Conservation (phyloP, 129 eudicot genomes). For the Daucus carota region DNA sequence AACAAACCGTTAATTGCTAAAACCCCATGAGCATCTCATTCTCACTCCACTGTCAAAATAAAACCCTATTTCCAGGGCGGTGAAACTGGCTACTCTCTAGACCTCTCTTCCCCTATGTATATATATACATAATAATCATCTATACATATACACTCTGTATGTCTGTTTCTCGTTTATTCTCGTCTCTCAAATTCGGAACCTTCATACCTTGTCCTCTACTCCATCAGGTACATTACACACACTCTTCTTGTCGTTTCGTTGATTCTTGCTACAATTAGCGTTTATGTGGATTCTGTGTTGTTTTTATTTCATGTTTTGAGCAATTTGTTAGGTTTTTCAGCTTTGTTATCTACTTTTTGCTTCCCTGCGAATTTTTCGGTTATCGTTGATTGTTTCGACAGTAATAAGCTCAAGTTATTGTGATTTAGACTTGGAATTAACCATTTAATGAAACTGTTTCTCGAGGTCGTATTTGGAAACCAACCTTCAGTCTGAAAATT, state of each 20-base stretch:
- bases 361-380: no score
- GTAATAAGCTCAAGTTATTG: no score
- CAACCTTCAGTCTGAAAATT: no score
- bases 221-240: conserved; percentile 22
- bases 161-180: conserved; percentile 33
- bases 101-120: not conserved
- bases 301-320: not conserved
- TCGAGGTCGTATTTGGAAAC: no score
- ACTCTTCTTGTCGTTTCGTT: no score
- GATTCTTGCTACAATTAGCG: no score
- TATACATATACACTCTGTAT: conserved; percentile 18
- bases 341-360: no score
- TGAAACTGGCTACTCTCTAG: not conserved
- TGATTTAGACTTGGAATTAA: no score
- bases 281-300: not conserved
- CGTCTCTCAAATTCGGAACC: conserved; percentile 17
- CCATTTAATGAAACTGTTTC: no score
- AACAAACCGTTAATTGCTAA: not conserved
- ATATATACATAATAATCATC: not conserved
- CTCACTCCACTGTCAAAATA: not conserved
- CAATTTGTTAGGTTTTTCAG: not conserved
- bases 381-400: no score
- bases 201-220: conserved; percentile 19
- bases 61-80: not conserved
- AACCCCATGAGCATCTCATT: no score